These are phyloP conservation scores for Podosphaera aphanis DNA, from an alignment of 2,329 filamentous ascomycete species.

Conservation along the genomic window DNA sequence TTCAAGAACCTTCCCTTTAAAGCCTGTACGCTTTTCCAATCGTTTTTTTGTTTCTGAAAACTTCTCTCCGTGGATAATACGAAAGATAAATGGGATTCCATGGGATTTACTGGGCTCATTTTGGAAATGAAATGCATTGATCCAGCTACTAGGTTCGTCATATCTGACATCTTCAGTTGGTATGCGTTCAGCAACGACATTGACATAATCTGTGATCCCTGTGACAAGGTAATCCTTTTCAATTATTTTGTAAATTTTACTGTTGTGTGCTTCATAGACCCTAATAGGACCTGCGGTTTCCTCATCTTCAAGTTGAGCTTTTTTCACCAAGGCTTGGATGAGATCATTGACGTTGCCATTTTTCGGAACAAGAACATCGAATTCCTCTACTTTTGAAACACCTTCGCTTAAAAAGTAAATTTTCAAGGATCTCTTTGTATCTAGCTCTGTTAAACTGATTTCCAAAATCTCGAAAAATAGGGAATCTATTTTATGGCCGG, in stretches of 20 bases:
- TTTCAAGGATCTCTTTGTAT: slow-evolving; percentile 74
- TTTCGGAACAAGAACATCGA: slow-evolving; percentile 71
- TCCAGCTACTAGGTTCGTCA: slow-evolving; percentile 30
- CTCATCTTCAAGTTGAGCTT: slow-evolving; percentile 58
- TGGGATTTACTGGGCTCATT: slow-evolving; percentile 66
- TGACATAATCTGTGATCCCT: slow-evolving; percentile 66
- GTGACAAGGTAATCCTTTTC: slow-evolving; percentile 46
- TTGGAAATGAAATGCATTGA: slow-evolving; percentile 81
- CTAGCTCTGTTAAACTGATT: slow-evolving; percentile 77
- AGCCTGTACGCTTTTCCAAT: slow-evolving; percentile 73
- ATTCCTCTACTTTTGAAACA: slow-evolving; percentile 63
- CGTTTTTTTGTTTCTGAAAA: slow-evolving; percentile 87
- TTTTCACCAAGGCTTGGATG: slow-evolving; percentile 52
- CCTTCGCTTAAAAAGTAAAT: slow-evolving; percentile 73
- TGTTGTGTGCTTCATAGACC: slow-evolving; percentile 60
- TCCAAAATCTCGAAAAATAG: slow-evolving; percentile 87
- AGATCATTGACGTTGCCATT: slow-evolving; percentile 62
- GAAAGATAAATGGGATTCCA: slow-evolving; percentile 75
- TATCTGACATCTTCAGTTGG: slow-evolving; percentile 32
- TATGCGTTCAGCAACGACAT: slow-evolving; percentile 58
- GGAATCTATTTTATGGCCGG: slow-evolving; percentile 48
- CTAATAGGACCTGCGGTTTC: slow-evolving; percentile 43
- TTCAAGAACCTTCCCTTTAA: slow-evolving; percentile 95
- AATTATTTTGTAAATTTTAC: slow-evolving; percentile 67
- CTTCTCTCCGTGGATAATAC: slow-evolving; percentile 58